Conservation (phyloP, 1,139 yeast genomes). For the Waltiozyma sp. region DNA sequence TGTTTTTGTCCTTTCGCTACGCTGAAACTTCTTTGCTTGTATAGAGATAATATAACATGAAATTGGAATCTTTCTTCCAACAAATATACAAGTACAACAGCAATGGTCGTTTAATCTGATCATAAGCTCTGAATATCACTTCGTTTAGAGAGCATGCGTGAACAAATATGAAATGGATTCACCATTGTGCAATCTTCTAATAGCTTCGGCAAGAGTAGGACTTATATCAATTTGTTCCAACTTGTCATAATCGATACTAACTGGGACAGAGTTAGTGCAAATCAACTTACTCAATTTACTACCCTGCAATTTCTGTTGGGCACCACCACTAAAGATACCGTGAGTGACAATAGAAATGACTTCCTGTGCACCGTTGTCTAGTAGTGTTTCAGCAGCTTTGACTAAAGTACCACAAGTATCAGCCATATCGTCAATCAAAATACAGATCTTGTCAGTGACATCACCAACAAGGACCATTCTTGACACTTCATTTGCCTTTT, state of each 20-base stretch:
- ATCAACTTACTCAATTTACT: constrained; percentile 53
- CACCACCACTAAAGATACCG: constrained; percentile 67
- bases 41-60: too few relatives aligned
- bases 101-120: too few relatives aligned
- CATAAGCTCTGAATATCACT: background rate
- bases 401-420: constrained; percentile 77
- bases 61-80: too few relatives aligned
- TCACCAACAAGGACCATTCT: constrained; percentile 77
- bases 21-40: too few relatives aligned
- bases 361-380: constrained; percentile 60
- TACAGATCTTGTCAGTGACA: constrained; percentile 57
- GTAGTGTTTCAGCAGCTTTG: constrained; percentile 47
- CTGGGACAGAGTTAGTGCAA: constrained; percentile 70
- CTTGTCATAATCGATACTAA: constrained; percentile 47
- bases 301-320: constrained; percentile 48
- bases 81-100: too few relatives aligned
- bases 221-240: constrained; percentile 62
- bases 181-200: constrained; percentile 74
- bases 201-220: constrained; percentile 68
- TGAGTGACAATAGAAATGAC: constrained; percentile 74
- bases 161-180: constrained; percentile 72
- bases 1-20: too few relatives aligned
- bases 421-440: constrained; percentile 74
- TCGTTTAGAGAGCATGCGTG: constrained; percentile 35
- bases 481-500: constrained; percentile 67